Conservation (phyloP, 2,329 filamentous ascomycete species). For the Dothistroma septosporum region DNA sequence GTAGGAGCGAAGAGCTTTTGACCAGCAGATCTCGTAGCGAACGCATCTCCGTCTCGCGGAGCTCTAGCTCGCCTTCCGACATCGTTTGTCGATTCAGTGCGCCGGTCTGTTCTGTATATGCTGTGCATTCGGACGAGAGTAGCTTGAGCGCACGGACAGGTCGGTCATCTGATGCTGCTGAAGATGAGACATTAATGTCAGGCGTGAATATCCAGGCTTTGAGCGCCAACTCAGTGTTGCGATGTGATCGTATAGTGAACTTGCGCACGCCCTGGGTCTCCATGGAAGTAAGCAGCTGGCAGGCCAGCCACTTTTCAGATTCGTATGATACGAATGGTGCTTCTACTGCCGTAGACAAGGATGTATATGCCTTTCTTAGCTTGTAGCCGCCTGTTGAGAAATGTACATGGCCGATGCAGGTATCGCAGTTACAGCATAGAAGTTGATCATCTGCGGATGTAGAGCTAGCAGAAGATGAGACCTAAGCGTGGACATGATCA, state of each 20-base stretch:
- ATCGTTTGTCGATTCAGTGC: slow-evolving; percentile 19
- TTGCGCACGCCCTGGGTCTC: slow-evolving; percentile 54
- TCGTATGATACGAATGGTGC: slow-evolving; percentile 12
- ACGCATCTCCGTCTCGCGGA: slow-evolving; percentile 23
- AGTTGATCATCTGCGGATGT: slow-evolving; percentile 3
- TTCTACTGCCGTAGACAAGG: slow-evolving; percentile 18
- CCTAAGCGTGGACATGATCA: slow-evolving; percentile 8
- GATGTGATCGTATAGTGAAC: slow-evolving; percentile 55
- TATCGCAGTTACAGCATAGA: slow-evolving; percentile 38
- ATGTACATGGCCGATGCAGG: slow-evolving; percentile 41
- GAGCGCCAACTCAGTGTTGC: slow-evolving; percentile 6
- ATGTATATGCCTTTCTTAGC: slow-evolving; percentile 29
- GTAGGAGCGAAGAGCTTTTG: slow-evolving; percentile 25
- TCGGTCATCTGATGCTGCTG: slow-evolving; percentile 29
- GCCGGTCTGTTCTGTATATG: slow-evolving; percentile 9
- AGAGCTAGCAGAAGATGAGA: neutral
- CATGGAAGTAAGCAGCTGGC: slow-evolving; percentile 53
- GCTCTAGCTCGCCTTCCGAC: slow-evolving; percentile 29
- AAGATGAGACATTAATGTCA: slow-evolving; percentile 54
- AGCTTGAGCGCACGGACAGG: slow-evolving; percentile 55
- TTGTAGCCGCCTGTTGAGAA: slow-evolving; percentile 41
- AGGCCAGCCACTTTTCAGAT: slow-evolving; percentile 47
- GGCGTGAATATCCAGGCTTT: slow-evolving; percentile 58
- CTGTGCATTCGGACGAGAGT: slow-evolving; percentile 42
- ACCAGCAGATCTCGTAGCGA: slow-evolving; percentile 44